phyloP scores from a whole-genome alignment of 176 grass and related monocot genomes.

The maize (Zea mays) region Zm-B73-REFERENCE-NAM-5.0 NC_050105.1:147557501-147558000 shows the following conservation, averaged over 20 bases:
- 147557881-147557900: slow-evolving; percentile 39
- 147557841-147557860: slow-evolving; percentile 12
- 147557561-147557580: slow-evolving; percentile 70
- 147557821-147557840: slow-evolving; percentile 24
- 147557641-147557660: slow-evolving; percentile 29
- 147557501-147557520: slow-evolving; percentile 60
- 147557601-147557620: slow-evolving; percentile 53
- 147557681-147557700: slow-evolving; percentile 47
- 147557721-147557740: slow-evolving; percentile 55
- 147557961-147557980: slow-evolving; percentile 66
- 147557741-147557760: slow-evolving; percentile 42
- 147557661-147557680: slow-evolving; percentile 49
- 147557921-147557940: slow-evolving; percentile 43
- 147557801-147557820: background rate
- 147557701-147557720: slow-evolving; percentile 30
- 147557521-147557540: slow-evolving; percentile 74
- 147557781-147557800: slow-evolving; percentile 1
- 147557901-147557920: slow-evolving; percentile 40
- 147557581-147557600: slow-evolving; percentile 79
- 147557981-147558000: slow-evolving; percentile 56
- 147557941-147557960: slow-evolving; percentile 57
- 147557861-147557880: background rate
- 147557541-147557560: slow-evolving; percentile 88
- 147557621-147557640: slow-evolving; percentile 40
- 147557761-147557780: background rate